phyloP scores from a whole-genome alignment of 2,329 filamentous ascomycete species.

The Aspergillus jensenii region DNA sequence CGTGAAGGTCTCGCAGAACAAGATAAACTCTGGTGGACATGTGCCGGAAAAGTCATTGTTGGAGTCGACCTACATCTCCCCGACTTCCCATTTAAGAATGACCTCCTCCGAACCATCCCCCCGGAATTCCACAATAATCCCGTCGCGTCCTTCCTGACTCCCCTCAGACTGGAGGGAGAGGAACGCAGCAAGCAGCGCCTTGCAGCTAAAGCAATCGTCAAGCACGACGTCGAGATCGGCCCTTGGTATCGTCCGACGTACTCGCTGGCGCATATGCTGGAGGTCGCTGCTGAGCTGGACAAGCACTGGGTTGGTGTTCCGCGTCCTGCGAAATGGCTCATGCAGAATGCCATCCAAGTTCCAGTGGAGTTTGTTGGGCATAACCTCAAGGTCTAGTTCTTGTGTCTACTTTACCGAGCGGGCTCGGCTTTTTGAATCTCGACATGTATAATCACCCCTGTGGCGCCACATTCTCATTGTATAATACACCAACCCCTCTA shows the following conservation, averaged over 20 bases:
- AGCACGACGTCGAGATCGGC: constrained; percentile 30
- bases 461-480: not conserved
- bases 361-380: constrained; percentile 19
- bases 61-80: constrained; percentile 26
- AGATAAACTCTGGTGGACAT: constrained; percentile 21
- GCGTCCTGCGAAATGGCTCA: constrained; percentile 28
- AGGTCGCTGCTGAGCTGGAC: constrained; percentile 36
- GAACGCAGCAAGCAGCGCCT: constrained; percentile 28
- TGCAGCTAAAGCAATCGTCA: constrained; percentile 27
- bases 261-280: constrained; percentile 34
- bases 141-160: constrained; percentile 22
- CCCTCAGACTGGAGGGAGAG: constrained; percentile 18
- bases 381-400: not conserved
- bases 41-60: constrained; percentile 35
- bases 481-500: constrained; percentile 3
- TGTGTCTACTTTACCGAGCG: not conserved
- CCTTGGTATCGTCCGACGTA: constrained; percentile 21
- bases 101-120: constrained; percentile 23
- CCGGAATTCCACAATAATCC: constrained; percentile 27
- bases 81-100: constrained; percentile 9
- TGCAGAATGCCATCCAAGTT: constrained; percentile 36
- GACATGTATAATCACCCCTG: not conserved
- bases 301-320: constrained; percentile 28
- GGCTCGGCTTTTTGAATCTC: not conserved
- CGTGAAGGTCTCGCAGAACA: constrained; percentile 4